Conservation (phyloP, 345 rosid genomes). For the Sisymbrium irio region DNA sequence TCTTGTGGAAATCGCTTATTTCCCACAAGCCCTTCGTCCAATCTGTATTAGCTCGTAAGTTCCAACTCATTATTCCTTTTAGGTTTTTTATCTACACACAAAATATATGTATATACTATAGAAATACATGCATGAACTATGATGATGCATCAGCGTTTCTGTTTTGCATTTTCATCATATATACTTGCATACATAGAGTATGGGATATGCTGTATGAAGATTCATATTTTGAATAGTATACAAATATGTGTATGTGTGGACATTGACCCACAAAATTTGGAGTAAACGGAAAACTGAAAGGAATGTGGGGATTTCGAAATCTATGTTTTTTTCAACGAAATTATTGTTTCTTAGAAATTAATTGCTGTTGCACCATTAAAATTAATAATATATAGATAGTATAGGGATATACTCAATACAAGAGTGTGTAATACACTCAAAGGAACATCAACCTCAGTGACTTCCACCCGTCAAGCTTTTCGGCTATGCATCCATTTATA, state of each 20-base stretch:
- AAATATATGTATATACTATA: background rate
- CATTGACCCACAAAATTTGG: conserved; percentile 15
- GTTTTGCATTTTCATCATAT: background rate
- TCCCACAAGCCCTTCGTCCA: background rate
- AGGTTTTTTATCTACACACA: background rate
- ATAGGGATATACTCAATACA: conserved; percentile 25
- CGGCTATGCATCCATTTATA: conserved; percentile 50
- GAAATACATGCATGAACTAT: background rate
- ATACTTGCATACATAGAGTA: background rate
- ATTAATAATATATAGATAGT: conserved; percentile 32
- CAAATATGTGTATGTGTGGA: background rate
- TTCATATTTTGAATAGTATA: conserved; percentile 20
- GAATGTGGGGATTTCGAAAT: conserved; percentile 21
- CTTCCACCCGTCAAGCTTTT: conserved; percentile 83
- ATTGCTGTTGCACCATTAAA: conserved; percentile 16
- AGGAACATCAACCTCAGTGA: conserved; percentile 55
- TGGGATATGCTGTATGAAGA: conserved; percentile 4
- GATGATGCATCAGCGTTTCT: conserved; percentile 6
- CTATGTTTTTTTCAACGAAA: conserved; percentile 18
- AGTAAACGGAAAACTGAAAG: conserved; percentile 7
- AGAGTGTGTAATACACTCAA: conserved; percentile 90
- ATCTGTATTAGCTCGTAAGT: conserved; percentile 31
- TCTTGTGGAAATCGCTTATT: background rate
- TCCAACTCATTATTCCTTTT: background rate
- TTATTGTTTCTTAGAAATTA: conserved; percentile 33